Base-by-base conservation (phyloP, 2,329 filamentous ascomycete genomes). In the Xylariaceae sp. region DNA sequence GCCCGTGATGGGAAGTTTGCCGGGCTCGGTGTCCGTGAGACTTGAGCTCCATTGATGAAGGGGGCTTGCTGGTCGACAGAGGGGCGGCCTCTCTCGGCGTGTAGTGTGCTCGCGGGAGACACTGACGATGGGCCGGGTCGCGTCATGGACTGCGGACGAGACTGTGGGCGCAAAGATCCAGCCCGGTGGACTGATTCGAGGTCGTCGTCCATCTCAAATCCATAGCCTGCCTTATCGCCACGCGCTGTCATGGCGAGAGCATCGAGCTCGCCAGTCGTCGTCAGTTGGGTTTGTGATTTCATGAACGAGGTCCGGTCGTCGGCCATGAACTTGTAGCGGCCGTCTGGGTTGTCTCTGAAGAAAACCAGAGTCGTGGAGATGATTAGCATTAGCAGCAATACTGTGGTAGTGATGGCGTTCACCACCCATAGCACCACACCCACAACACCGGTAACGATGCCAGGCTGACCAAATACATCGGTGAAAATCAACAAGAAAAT, bases 271-370 rank as follows among this genome's bases (percentile, higher is more conserved):
- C 90, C 95, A 5, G 86, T 89, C 14, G 77, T 73, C 41, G 71
- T 81, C 47, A 96, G 75, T 63, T 92, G 86, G 5, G 88, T 88
- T 68, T 94, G 88, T 12, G 90, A 96, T 76, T 96, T 96, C 83
- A 96, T 96, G 73, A 97, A 96, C 10, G 91, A 96, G 45, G 89
- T 90, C 61, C 92, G 86, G 69, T 97, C 92, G 63, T 97, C 92
- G 47, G 87, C 87, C 91, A 97, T 96, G 62, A 90, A 90, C 70
- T 96, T 90, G 71, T 97, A 97, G 54, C 91, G 86, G 39, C 87
- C 89, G 66, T 97, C 92, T 18, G 92, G 92, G 72, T 96, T 95
- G 80, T 95, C 95, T 54, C 89, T 89, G 67, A 90, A 82, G 64
- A 96, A 83, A 42, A 89, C 87, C 58, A 92, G 61, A 5, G 66